Evolutionary conservation across 2,329 filamentous ascomycete species (phyloP), one percentile per base, ranked within the genome.

Genomic region (Penicillium sp.): DNA sequence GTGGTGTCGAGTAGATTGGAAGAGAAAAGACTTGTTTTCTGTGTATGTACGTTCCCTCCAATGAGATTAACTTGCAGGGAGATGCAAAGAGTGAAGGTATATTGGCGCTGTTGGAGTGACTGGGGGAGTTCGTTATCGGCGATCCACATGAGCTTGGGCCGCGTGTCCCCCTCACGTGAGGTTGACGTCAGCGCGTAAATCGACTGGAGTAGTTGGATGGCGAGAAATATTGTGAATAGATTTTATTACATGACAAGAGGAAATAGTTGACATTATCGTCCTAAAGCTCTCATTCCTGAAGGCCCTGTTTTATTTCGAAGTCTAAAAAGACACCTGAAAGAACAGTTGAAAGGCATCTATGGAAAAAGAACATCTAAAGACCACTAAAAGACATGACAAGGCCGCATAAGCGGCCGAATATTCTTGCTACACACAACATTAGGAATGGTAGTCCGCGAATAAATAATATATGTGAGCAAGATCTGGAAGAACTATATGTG

Each of bases 161-260:
- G 61, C 60, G 62, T 65, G 59, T 63, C 33, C 25, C 25, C 54
- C 55, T 67, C 65, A 67, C 65, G 65, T 67, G 65, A 67, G 49
- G 12, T 35, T 64, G 62, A 66, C 62, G 58, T 65, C 58, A 60
- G 49, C 38, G n/a, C 25, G 25, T 43, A 29, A 43, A 37, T 57
- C 40, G 46, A n/a, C 12, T 47, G 13, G 19, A 31, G 45, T 35
- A n/a, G 17, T 29, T 46, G 10, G 10, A 46, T 23, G 29, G 45
- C 29, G 29, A 48, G 19, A 23, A 48, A 48, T 33, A 33, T 47
- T 27, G n/a, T 33, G 45, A 15, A n/a, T 35, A n/a, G 6, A 13
- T 35, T 31, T 47, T 35, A 47, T 33, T 17, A 33, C 13, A 19
- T 13, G 47, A 7, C 6, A 3, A 27, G 9, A 19, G 27, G 25